phyloP scores from a whole-genome alignment of 2,329 filamentous ascomycete genomes.

The Seiridium cupressi region DNA sequence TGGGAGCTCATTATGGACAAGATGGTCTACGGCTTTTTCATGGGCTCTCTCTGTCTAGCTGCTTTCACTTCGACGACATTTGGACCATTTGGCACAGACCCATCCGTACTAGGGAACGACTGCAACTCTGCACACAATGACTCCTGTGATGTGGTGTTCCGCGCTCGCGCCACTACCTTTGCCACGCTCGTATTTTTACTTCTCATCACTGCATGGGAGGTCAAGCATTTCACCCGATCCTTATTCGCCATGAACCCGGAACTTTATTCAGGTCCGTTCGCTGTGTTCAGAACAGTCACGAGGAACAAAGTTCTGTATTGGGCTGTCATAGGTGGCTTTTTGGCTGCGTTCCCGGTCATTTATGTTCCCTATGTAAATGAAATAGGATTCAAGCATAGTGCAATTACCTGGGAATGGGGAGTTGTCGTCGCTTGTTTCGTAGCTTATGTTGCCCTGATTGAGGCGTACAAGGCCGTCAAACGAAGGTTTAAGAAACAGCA shows the following conservation, averaged over 20 bases:
- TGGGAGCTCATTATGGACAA: conserved; percentile 65
- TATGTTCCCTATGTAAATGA: conserved; percentile 68
- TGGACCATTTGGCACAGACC: conserved; percentile 32
- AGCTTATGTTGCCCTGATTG: conserved; percentile 62
- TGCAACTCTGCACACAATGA: conserved; percentile 56
- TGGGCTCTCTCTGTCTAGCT: conserved; percentile 60
- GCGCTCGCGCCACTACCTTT: conserved; percentile 67
- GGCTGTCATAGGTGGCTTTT: conserved; percentile 59
- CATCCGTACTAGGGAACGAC: conserved; percentile 46
- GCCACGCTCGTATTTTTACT: conserved; percentile 67
- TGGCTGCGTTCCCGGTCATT: conserved; percentile 59
- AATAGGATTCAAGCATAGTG: conserved; percentile 67
- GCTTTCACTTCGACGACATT: conserved; percentile 62
- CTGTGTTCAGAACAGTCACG: conserved; percentile 61
- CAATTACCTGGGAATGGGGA: conserved; percentile 71
- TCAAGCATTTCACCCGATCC: conserved; percentile 67
- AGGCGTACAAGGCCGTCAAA: conserved; percentile 70
- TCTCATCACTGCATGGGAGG: conserved; percentile 70
- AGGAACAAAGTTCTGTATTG: conserved; percentile 68
- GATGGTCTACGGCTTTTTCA: conserved; percentile 63
- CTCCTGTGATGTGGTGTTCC: conserved; percentile 57
- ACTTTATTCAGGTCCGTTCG: conserved; percentile 44
- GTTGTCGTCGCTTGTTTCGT: conserved; percentile 59
- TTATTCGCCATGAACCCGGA: conserved; percentile 66
- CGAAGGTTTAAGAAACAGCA: conserved; percentile 33